Base-by-base conservation (phyloP, 2,329 filamentous ascomycete genomes). In the Aspergillus persii region DNA sequence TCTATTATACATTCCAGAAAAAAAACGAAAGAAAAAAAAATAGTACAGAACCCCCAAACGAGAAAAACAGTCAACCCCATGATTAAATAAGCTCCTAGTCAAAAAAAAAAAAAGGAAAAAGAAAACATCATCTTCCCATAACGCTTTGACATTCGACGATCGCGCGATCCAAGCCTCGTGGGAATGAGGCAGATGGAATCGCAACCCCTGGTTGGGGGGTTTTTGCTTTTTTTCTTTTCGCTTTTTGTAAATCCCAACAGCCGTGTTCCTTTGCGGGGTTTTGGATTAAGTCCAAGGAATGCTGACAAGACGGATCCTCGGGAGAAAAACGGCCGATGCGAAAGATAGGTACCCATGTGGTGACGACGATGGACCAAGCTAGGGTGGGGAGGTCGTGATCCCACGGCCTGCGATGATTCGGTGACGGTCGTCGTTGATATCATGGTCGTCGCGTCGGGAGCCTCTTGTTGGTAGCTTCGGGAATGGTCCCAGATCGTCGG, bases 1-100 rank as follows among this genome's bases (percentile, higher is more conserved):
- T 74, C 71, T 74, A 74, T 73, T 68, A 62, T 72, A 74, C 71
- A 74, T 67, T 66, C 70, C 66, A 57, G 39, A 50, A 44, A 50
- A 60, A 30, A 50, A 63, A 56, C n/a, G 41, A 58, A 54, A 57
- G 33, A 49, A 44, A 51, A 58, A 36, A 50, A 63, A 56, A 60
- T 59, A 61, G 59, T 63, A 61, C 62, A 67, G 58, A 8, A 27
- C 30, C 8, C 9, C 3, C 60, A 54, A 58, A 56, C 41, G 54
- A 50, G 56, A 49, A 31, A 50, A 57, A 31, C 53, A 52, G 47
- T 54, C 56, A 47, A 41, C 44, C 53, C 27, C 53, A 48, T 61
- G 54, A 59, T 55, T 49, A 56, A 44, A 56, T 41, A 46, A 44
- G 57, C 39, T 33, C n/a, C 33, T 49, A 51, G 33, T 36, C 51